These are phyloP conservation scores for Sphagnum magellanicum DNA, from an alignment of 228 moss, liverwort and hornwort species.

Conservation along the genomic window DNA sequence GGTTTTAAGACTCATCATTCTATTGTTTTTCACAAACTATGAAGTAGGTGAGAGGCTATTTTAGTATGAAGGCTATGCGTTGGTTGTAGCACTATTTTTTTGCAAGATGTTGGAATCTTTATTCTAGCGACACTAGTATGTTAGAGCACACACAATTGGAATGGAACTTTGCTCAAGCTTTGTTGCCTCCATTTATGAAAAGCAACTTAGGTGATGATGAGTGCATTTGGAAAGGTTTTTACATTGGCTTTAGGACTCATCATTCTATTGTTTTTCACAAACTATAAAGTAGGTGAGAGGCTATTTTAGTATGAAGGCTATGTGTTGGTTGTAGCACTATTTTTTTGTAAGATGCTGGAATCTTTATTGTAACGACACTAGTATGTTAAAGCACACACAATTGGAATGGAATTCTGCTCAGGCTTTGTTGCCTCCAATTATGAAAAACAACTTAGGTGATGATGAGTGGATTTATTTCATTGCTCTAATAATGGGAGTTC, in stretches of 20 bases:
- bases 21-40: constrained; percentile 43
- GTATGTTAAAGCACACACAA: constrained; percentile 37
- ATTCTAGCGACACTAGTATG: constrained; percentile 59
- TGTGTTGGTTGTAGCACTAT: constrained; percentile 32
- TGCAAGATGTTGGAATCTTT: constrained; percentile 49
- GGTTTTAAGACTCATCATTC: constrained; percentile 43
- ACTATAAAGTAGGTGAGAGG: constrained; percentile 32
- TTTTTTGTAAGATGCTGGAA: constrained; percentile 40
- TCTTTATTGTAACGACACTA: constrained; percentile 56
- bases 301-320: constrained; percentile 43
- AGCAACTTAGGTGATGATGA: constrained; percentile 34
- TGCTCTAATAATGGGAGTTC: too few relatives aligned
- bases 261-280: constrained; percentile 45
- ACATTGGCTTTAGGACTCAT: constrained; percentile 42
- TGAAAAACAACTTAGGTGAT: constrained; percentile 46
- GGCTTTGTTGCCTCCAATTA: constrained; percentile 45
- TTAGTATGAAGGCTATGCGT: constrained; percentile 34
- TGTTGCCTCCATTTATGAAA: constrained; percentile 43
- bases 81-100: constrained; percentile 32
- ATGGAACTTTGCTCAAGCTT: constrained; percentile 45
- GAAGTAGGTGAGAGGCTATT: constrained; percentile 38
- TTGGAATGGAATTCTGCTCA: constrained; percentile 46
- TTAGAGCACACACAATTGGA: constrained; percentile 38
- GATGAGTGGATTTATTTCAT: too few relatives aligned
- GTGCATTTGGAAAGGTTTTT: constrained; percentile 16